Evolutionary conservation across 805 yeast genomes (phyloP).

Genomic region (Myxozyma sirexii): DNA sequence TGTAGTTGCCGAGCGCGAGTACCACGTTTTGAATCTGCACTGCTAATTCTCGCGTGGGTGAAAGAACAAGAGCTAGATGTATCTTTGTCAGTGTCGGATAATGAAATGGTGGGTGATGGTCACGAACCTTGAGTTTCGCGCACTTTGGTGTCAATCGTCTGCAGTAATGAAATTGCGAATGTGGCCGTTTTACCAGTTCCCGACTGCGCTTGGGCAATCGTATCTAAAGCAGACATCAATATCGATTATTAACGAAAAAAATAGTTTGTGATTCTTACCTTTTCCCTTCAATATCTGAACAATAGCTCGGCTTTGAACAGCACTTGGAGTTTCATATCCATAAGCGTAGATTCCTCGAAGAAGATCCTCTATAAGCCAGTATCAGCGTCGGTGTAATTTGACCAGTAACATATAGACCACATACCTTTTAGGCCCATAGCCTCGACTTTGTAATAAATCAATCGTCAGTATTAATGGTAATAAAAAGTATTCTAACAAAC

Average conservation of each 20-base stretch:
- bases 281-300: conserved; percentile 74
- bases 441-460: conserved; percentile 28
- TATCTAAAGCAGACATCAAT: conserved; percentile 45
- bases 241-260: not conserved
- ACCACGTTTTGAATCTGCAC: conserved; percentile 94
- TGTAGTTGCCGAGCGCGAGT: conserved; percentile 82
- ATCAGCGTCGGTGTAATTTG: not conserved
- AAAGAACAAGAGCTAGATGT: conserved; percentile 82
- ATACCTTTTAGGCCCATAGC: conserved; percentile 37
- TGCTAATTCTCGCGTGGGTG: conserved; percentile 98
- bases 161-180: conserved; percentile 61
- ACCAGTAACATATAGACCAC: not conserved
- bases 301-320: conserved; percentile 81
- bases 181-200: conserved; percentile 94
- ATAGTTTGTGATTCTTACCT: conserved; percentile 12
- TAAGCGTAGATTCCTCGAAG: conserved; percentile 70
- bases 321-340: conserved; percentile 81
- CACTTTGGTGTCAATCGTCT: conserved; percentile 33
- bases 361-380: conserved; percentile 38
- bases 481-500: not conserved
- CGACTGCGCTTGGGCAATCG: conserved; percentile 83
- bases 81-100: conserved; percentile 43
- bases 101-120: not conserved
- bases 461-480: conserved; percentile 8
- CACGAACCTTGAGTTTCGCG: conserved; percentile 35